Base-by-base conservation (phyloP, 768 basidiomycete genomes). In the Paxillus ammoniavirescens region DNA sequence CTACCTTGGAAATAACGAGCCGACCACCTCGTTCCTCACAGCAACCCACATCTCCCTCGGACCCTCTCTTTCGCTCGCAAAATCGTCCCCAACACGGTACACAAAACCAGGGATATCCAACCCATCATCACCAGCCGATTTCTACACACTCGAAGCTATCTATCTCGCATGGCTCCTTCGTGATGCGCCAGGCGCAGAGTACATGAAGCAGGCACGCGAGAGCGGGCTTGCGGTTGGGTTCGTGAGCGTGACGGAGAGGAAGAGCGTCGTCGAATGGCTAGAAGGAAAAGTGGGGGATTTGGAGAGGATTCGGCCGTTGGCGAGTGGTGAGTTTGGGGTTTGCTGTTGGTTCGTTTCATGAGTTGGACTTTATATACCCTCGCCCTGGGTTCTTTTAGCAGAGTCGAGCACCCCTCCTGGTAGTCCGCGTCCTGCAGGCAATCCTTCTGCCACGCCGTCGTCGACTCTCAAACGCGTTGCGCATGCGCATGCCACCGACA, bases 231-330 rank as follows among this genome's bases (percentile, higher is more conserved):
- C 82, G 2, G 79, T 84, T 37, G 87, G 87, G 0, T 82, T 93
- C 66, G 91, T 98, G 37, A 86, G 89, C 60, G 83, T 93, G 33
- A 91, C 92, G 3, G 94, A 97, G 71, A 76, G 94, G 56, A 92
- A 90, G 73, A 78, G 77, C 42, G 84, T 96, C 0, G 83, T 91
- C 35, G 93, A 95, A 48, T 98, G 89, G 84, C 66, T 98, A 42
- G 83, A 88, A 61, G 85, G 89, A 35, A 77, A 73, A 33, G 55
- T 62, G 1, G 51, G 56, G 0, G 64, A 69, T 52, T 45, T 64
- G 49, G 67, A 65, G 15, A 59, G 61, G 17, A 69, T 71, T 46
- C 46, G 56, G 12, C 61, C 68, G 49, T 42, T 56, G 21, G 44
- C 61, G 40, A 56, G 42, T 47, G 67, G 62, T 72, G 36, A 31